A percentile compares a stretch with the other conserved stretches of the same genome.
Conservation (phyloP, 1,284 basidiomycete species). For the Ceratorhiza oryzae-sativae region DNA sequence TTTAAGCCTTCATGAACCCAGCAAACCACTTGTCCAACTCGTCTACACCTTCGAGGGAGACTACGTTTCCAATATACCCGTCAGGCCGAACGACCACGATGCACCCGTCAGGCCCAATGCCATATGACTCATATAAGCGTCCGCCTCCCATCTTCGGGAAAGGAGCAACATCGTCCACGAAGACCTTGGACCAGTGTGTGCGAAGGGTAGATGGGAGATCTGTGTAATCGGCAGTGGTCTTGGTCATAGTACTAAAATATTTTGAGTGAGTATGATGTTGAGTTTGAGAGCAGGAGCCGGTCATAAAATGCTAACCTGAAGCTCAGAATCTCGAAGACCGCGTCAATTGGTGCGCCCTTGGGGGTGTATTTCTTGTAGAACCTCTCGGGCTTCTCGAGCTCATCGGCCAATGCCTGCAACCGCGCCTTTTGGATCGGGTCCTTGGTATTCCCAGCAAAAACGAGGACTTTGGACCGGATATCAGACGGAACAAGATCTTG, state of each 20-base stretch:
- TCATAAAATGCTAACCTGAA: conserved; percentile 51
- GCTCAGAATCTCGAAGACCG: conserved; percentile 63
- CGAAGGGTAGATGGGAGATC: conserved; percentile 61
- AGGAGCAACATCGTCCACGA: conserved; percentile 56
- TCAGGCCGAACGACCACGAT: conserved; percentile 75
- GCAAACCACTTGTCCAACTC: conserved; percentile 64
- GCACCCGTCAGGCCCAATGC: conserved; percentile 63
- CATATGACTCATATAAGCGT: conserved; percentile 62
- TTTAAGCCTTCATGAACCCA: conserved; percentile 50
- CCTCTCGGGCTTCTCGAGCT: conserved; percentile 53
- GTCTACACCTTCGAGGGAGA: conserved; percentile 57
- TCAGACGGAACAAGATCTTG: conserved; percentile 74
- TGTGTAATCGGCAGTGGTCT: conserved; percentile 58
- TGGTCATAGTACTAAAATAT: conserved; percentile 52
- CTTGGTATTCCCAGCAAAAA: conserved; percentile 67
- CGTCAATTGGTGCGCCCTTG: conserved; percentile 49
- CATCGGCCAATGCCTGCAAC: conserved; percentile 56
- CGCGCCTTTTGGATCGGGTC: conserved; percentile 53
- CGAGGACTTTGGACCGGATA: conserved; percentile 73
- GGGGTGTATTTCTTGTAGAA: conserved; percentile 51
- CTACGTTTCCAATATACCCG: conserved; percentile 71
- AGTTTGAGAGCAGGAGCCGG: no score
- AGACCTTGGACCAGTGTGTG: conserved; percentile 71
- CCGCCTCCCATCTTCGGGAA: conserved; percentile 54
- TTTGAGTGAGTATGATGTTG: not conserved